A percentile compares a stretch with the other conserved stretches of the same genome.
Evolutionary conservation across 805 yeast species (phyloP).

Genomic region (Zygosaccharomyces pseudorouxii): DNA sequence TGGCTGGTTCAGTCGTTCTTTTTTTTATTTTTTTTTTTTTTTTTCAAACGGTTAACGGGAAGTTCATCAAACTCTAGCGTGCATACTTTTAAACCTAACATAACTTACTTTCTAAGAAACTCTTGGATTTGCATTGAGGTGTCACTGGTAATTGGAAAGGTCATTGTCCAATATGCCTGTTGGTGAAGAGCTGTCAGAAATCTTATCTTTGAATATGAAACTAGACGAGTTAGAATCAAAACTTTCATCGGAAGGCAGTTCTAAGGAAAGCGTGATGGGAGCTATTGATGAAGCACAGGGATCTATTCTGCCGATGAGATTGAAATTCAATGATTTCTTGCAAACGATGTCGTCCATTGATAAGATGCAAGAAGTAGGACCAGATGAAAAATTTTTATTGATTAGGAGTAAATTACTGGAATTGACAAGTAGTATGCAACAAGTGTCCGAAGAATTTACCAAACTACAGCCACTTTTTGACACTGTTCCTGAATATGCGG

Average conservation of each 20-base stretch:
- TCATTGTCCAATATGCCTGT: constrained; percentile 6
- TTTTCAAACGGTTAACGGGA: not conserved
- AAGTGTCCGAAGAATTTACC: constrained; percentile 21
- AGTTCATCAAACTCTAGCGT: not conserved
- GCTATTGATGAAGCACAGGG: constrained; percentile 12
- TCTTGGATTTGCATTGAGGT: not conserved
- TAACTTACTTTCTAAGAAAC: not conserved
- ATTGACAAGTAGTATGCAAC: constrained; percentile 22
- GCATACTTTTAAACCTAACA: not conserved
- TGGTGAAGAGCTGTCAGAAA: constrained; percentile 7
- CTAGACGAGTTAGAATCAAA: constrained; percentile 19
- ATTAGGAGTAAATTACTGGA: constrained; percentile 22
- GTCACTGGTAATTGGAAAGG: not conserved
- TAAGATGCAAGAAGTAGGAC: constrained; percentile 7
- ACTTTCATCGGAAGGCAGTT: constrained; percentile 13
- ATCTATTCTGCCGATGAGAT: constrained; percentile 20
- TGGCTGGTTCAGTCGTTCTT: not conserved
- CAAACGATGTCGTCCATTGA: constrained; percentile 25
- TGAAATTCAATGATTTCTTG: constrained; percentile 28
- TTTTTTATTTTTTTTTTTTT: not conserved
- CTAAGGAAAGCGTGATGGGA: constrained; percentile 12
- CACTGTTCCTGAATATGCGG: constrained; percentile 24
- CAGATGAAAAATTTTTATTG: constrained; percentile 21
- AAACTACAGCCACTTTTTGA: constrained; percentile 26
- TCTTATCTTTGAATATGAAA: constrained; percentile 13